Percentiles rank a stretch among this genome's conserved stretches.
These are phyloP conservation scores for Colletotrichum australisinense DNA, from an alignment of 2,329 filamentous ascomycete species.

Conservation along the genomic window DNA sequence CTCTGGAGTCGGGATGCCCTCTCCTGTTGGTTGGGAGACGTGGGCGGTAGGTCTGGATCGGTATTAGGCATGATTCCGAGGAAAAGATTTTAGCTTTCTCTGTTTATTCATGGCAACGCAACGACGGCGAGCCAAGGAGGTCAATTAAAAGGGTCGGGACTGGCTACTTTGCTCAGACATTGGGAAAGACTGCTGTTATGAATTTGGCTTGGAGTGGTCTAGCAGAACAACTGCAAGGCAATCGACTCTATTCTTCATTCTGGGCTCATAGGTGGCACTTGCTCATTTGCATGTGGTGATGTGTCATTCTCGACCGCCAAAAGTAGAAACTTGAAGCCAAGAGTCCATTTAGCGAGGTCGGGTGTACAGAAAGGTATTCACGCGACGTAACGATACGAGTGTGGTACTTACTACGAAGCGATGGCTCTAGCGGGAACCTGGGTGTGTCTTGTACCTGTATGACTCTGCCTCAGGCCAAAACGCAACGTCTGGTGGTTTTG, in stretches of 20 bases:
- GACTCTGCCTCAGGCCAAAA: constrained; percentile 36
- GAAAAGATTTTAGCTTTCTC: constrained; percentile 36
- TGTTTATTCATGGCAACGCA: constrained; percentile 34
- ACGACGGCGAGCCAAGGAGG: constrained; percentile 33
- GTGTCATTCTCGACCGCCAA: too few relatives aligned
- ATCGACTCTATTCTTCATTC: not conserved
- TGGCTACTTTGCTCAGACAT: constrained; percentile 34
- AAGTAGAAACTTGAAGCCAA: not conserved
- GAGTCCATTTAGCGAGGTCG: not conserved
- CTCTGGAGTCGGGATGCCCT: constrained; percentile 26
- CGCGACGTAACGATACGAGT: too few relatives aligned
- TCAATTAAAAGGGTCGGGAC: constrained; percentile 35
- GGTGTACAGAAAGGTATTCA: too few relatives aligned
- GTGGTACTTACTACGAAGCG: too few relatives aligned
- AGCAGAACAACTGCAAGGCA: constrained; percentile 14
- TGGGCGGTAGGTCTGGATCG: constrained; percentile 30
- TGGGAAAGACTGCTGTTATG: constrained; percentile 34
- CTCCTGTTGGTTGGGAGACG: constrained; percentile 21
- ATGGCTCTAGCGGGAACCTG: not conserved
- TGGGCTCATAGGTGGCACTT: not conserved
- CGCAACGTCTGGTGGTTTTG: not conserved
- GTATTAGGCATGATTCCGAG: constrained; percentile 37
- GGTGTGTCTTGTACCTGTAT: not conserved
- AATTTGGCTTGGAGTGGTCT: constrained; percentile 17
- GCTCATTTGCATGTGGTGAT: not conserved